Evolutionary conservation across 1,284 basidiomycete species (phyloP).

Genomic region (Cryptococcus sp.): DNA sequence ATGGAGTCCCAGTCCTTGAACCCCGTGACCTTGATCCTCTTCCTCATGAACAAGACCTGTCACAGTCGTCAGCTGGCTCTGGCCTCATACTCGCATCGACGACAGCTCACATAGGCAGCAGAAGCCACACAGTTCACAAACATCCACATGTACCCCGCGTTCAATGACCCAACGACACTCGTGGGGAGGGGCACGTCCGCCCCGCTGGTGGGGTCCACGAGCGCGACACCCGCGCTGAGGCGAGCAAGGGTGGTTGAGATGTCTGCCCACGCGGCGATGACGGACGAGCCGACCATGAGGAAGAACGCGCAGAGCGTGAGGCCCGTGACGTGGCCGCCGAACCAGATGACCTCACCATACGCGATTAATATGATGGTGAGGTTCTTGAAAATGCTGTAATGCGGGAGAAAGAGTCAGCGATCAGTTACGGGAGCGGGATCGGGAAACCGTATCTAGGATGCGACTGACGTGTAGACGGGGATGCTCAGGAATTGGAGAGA

Average conservation of each 20-base stretch:
- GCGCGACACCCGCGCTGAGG: constrained; percentile 38
- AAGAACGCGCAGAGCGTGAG: constrained; percentile 86
- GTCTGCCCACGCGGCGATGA: constrained; percentile 93
- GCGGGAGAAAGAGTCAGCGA: constrained; percentile 2
- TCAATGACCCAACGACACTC: constrained; percentile 55
- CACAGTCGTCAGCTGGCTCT: background rate
- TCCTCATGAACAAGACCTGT: constrained; percentile 91
- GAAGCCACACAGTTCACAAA: constrained; percentile 84
- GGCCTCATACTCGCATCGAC: background rate
- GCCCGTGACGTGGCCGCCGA: constrained; percentile 81
- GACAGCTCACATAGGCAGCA: constrained; percentile 76
- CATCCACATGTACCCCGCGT: constrained; percentile 98
- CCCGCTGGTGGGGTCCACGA: constrained; percentile 46
- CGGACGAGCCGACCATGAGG: constrained; percentile 93
- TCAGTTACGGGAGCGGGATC: constrained; percentile 77
- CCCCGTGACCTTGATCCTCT: constrained; percentile 93
- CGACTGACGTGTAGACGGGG: constrained; percentile 72
- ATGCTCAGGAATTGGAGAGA: constrained; percentile 91
- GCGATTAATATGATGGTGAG: constrained; percentile 97
- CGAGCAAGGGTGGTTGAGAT: constrained; percentile 54
- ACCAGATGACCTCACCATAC: constrained; percentile 98
- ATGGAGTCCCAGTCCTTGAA: constrained; percentile 99
- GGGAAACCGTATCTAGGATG: constrained; percentile 52
- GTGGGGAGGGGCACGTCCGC: constrained; percentile 32
- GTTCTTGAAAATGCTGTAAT: constrained; percentile 85